phyloP scores from a whole-genome alignment of 257 asterid genomes.

The Nicotiana undulata region DNA sequence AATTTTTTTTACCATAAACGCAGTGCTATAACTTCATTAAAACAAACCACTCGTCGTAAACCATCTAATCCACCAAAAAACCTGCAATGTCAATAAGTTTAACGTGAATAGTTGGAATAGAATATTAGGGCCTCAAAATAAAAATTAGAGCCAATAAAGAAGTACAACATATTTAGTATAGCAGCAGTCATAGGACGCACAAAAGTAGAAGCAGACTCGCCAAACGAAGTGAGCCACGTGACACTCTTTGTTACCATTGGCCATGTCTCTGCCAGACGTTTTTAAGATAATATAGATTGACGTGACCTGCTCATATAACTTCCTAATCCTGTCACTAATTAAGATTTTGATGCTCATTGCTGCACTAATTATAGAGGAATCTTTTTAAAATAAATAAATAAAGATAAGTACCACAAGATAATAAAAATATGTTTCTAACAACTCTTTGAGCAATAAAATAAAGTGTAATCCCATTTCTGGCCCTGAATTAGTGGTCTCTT shows the following conservation, averaged over 20 bases:
- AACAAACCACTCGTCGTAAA: no score
- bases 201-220: neutral
- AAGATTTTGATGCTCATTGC: neutral
- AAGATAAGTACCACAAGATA: neutral
- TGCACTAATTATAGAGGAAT: neutral
- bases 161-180: neutral
- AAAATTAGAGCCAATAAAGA: neutral
- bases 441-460: neutral
- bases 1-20: no score
- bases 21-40: no score
- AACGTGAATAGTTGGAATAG: no score
- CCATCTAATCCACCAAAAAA: no score
- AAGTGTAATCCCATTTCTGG: neutral
- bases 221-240: slow-evolving; percentile 27
- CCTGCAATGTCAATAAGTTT: no score
- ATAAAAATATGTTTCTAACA: neutral
- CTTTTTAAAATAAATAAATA: neutral
- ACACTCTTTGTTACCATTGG: slow-evolving; percentile 10
- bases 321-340: neutral
- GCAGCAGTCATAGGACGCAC: neutral
- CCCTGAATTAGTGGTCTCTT: neutral
- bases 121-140: no score
- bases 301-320: slow-evolving; percentile 1
- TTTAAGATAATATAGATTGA: neutral
- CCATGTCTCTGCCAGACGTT: slow-evolving; percentile 3